Base-by-base conservation (phyloP, 2,329 filamentous ascomycete genomes). In the Elsinoe arachidis region DNA sequence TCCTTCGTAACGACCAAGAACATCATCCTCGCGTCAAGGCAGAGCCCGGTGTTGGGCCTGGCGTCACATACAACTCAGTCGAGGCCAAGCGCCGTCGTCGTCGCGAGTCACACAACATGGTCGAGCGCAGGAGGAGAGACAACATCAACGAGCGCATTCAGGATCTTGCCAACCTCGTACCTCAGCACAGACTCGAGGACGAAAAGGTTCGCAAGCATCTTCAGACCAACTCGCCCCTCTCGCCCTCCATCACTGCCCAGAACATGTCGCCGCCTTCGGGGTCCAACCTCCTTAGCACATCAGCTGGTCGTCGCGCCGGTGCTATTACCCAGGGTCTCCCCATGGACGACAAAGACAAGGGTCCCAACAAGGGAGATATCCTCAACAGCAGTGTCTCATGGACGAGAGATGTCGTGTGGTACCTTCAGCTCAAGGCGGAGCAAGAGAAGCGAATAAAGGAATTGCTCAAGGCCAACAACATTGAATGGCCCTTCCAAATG, bases 71-170 rank as follows among this genome's bases (percentile, higher is more conserved):
- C 55, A 88, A 93, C 56, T 86, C 90, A 0, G 90, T 96, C 67
- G 93, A 97, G 70, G 90, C 91, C 66, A 97, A 97, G 81, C 83
- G 90, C 65, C 89, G 92, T 70, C 82, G 91, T 60, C 84, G 93
- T 59, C 82, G 93, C 38, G 93, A 96, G 68, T 97, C 92, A 1
- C 93, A 99, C 75, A 97, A 99, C 69, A 79, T 95, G 38, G 93
- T 99, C 10, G 93, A 99, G 75, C 89, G 93, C 58, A 86, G 93
- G 54, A 86, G 93, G 61, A 84, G 93, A 61, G 93, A 97, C 75
- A 97, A 97, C 69, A 99, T 99, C 78, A 99, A 99, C 65, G 93
- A 99, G 73, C 85, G 93, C 43, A 99, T 99, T 61, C 92, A 97
- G 68, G 93, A 99, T 68, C 80, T 99, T 6, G 96, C 92, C 67